A percentile compares a stretch with the other conserved stretches of the same genome.
Evolutionary conservation across 1,284 basidiomycete genomes (phyloP).

Genomic region (Spongiforma sp.): DNA sequence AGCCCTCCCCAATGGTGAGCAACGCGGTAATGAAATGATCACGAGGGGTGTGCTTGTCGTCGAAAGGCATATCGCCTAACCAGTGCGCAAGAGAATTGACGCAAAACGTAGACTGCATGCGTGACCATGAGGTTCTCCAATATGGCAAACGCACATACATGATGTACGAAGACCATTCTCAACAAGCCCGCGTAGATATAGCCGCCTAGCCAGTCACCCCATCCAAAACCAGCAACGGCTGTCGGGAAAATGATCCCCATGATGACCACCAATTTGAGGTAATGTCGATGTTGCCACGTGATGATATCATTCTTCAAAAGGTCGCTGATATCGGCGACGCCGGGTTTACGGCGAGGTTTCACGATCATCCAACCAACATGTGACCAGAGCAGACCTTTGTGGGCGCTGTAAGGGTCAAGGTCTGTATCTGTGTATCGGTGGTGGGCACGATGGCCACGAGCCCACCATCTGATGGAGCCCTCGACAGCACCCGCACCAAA

Average conservation of each 20-base stretch:
- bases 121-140: neutral
- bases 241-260: conserved; percentile 73
- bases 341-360: conserved; percentile 84
- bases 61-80: conserved; percentile 88
- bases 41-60: conserved; percentile 89
- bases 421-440: conserved; percentile 94
- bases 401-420: conserved; percentile 89
- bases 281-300: conserved; percentile 84
- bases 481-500: conserved; percentile 86
- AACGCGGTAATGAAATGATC: conserved; percentile 87
- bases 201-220: conserved; percentile 84
- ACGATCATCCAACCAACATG: conserved; percentile 92
- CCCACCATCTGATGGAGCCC: conserved; percentile 93
- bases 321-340: conserved; percentile 86
- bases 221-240: conserved; percentile 74
- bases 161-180: conserved; percentile 83
- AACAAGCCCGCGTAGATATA: conserved; percentile 83
- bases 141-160: conserved; percentile 55
- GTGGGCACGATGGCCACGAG: conserved; percentile 86
- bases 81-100: conserved; percentile 93
- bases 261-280: conserved; percentile 71
- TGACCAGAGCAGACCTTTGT: conserved; percentile 76
- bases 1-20: conserved; percentile 83
- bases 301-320: conserved; percentile 77
- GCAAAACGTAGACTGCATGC: conserved; percentile 80